Conservation (phyloP, 1,139 yeast species). For the Hyphopichia khmerensis region DNA sequence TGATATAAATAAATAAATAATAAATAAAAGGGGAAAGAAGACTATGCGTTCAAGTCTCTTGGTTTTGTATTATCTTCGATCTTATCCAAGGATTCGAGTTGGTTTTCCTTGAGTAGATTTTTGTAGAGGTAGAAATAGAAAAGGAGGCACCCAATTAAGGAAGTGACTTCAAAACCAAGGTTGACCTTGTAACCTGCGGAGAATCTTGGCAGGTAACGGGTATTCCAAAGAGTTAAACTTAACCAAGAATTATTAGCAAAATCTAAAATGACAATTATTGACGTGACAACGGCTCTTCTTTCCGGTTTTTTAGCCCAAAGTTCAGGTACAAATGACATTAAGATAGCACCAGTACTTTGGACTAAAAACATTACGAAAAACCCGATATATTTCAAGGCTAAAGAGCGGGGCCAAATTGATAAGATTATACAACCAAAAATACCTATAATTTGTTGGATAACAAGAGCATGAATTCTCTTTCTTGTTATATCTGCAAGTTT, state of each 20-base stretch:
- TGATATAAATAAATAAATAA: neutral
- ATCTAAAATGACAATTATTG: conserved; percentile 18
- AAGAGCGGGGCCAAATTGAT: conserved; percentile 23
- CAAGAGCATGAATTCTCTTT: conserved; percentile 46
- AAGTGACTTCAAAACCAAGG: conserved; percentile 1
- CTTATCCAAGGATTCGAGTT: conserved; percentile 2
- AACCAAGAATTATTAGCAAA: conserved; percentile 28
- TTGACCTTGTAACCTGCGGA: conserved; percentile 3
- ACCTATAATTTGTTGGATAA: conserved; percentile 38
- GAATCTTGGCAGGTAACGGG: conserved; percentile 1
- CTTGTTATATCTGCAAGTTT: conserved; percentile 39
- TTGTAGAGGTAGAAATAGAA: conserved; percentile 3
- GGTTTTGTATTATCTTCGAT: neutral
- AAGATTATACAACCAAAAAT: conserved; percentile 17
- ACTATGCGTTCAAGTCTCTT: conserved; percentile 1
- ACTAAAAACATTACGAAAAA: conserved; percentile 19
- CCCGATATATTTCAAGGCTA: conserved; percentile 16
- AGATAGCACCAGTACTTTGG: conserved; percentile 31
- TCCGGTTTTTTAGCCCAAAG: conserved; percentile 17
- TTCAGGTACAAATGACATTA: conserved; percentile 10
- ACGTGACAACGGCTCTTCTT: conserved; percentile 26
- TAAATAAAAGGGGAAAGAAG: too few relatives aligned
- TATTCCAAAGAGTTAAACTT: conserved; percentile 2
- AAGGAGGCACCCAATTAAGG: conserved; percentile 2
- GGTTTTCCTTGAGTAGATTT: neutral